Percentiles rank a stretch among this genome's conserved stretches.
Evolutionary conservation across 148 eudicot genomes (phyloP).

Genomic region (Rhododendron ferrugineum): DNA sequence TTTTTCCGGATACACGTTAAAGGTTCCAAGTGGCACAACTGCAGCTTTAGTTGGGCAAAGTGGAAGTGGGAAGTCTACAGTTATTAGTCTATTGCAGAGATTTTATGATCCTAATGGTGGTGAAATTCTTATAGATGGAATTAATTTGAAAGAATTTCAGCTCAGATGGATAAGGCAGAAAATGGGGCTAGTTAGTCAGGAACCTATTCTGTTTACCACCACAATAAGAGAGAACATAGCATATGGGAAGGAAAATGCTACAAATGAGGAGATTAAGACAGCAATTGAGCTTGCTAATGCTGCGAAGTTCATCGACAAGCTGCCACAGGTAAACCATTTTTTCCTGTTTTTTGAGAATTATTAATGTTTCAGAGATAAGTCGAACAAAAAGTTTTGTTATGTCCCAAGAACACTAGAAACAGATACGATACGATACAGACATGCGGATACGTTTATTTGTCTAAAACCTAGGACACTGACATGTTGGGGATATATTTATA

Average conservation of each 20-base stretch:
- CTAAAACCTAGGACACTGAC: too few species aligned
- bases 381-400: too few species aligned
- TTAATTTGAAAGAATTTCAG: conserved; percentile 44
- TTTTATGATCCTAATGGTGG: conserved; percentile 83
- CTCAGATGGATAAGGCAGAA: conserved; percentile 64
- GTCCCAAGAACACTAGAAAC: too few species aligned
- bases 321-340: conserved; percentile 40
- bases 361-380: too few species aligned
- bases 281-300: conserved; percentile 80
- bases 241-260: conserved; percentile 64
- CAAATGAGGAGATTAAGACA: conserved; percentile 48
- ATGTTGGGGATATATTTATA: too few species aligned
- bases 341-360: too few species aligned
- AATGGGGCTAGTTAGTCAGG: conserved; percentile 86
- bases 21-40: conserved; percentile 51
- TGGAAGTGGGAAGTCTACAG: conserved; percentile 88
- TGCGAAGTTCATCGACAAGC: conserved; percentile 68
- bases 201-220: conserved; percentile 63
- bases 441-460: too few species aligned
- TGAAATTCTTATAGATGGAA: conserved; percentile 58
- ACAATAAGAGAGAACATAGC: conserved; percentile 53
- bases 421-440: too few species aligned
- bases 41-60: conserved; percentile 83
- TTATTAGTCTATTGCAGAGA: conserved; percentile 71
- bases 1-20: conserved; percentile 55